These are phyloP conservation scores for Talaromyces sp. DNA, from an alignment of 2,329 filamentous ascomycete genomes.

Conservation along the genomic window DNA sequence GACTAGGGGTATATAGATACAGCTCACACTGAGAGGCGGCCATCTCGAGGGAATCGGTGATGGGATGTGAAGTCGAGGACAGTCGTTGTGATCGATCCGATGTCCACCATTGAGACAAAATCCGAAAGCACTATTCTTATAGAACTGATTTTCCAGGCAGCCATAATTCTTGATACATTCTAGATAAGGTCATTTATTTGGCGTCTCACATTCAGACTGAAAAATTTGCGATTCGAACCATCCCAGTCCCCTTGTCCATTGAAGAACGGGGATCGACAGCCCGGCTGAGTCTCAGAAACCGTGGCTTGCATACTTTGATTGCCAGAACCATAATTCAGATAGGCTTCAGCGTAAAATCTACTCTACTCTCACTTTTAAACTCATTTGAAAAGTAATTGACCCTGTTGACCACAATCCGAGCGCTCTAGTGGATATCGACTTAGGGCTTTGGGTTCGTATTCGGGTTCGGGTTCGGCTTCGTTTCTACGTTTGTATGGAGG, in stretches of 20 bases:
- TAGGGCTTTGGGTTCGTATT: not conserved
- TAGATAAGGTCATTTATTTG: not conserved
- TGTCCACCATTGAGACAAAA: not conserved
- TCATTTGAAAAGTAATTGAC: not conserved
- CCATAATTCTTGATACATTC: not conserved
- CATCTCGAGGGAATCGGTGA: not conserved
- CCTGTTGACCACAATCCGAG: not conserved
- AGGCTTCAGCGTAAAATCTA: not conserved
- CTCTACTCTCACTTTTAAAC: not conserved
- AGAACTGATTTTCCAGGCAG: not conserved
- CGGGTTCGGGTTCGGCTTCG: not conserved
- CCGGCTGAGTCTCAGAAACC: not conserved
- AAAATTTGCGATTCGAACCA: not conserved
- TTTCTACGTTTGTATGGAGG: not conserved
- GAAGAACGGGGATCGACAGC: not conserved
- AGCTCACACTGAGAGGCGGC: not conserved
- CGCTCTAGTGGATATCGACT: not conserved
- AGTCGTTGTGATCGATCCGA: not conserved
- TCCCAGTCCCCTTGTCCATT: not conserved
- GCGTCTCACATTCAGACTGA: not conserved
- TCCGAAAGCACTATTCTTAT: not conserved
- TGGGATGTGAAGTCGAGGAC: not conserved
- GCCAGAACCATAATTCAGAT: not conserved
- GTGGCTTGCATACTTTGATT: not conserved
- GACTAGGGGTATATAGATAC: not conserved